Conservation (phyloP, 177 flowering plant genomes). For the Vitis hybrid region DNA sequence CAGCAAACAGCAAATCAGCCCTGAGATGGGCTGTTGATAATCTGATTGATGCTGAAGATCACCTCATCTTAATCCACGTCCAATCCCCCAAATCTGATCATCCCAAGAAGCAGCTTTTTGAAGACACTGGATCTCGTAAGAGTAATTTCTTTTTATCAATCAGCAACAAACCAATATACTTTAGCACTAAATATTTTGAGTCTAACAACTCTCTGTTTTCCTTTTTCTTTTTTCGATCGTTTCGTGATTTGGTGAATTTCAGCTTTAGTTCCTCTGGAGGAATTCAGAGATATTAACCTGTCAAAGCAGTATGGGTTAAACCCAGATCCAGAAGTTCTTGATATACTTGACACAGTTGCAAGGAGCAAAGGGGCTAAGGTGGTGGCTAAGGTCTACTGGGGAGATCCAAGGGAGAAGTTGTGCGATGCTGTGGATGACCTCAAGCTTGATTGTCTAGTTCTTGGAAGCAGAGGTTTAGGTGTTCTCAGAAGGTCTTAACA, state of each 20-base stretch:
- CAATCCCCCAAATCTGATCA: conserved; percentile 45
- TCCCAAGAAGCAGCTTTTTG: conserved; percentile 53
- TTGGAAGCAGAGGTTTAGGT: conserved; percentile 77
- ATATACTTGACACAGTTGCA: conserved; percentile 48
- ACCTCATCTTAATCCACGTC: conserved; percentile 50
- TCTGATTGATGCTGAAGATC: conserved; percentile 44
- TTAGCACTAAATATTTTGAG: not conserved
- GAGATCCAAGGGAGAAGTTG: conserved; percentile 75
- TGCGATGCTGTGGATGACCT: conserved; percentile 65
- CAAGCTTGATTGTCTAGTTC: conserved; percentile 55
- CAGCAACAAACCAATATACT: too few species aligned
- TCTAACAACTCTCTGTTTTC: not conserved
- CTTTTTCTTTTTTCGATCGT: not conserved
- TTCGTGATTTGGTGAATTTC: conserved; percentile 9
- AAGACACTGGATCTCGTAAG: conserved; percentile 66
- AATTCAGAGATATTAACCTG: conserved; percentile 44
- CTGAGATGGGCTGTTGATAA: conserved; percentile 58
- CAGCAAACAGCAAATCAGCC: conserved; percentile 62
- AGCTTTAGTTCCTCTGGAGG: conserved; percentile 73
- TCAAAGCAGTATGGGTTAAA: conserved; percentile 54
- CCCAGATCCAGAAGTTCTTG: conserved; percentile 58
- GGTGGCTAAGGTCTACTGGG: conserved; percentile 70
- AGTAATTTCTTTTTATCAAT: not conserved
- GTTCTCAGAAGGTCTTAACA: conserved; percentile 44
- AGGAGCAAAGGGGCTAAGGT: conserved; percentile 45